Conservation (phyloP, 768 basidiomycete genomes). For the Hemileccinum rubropunctum region DNA sequence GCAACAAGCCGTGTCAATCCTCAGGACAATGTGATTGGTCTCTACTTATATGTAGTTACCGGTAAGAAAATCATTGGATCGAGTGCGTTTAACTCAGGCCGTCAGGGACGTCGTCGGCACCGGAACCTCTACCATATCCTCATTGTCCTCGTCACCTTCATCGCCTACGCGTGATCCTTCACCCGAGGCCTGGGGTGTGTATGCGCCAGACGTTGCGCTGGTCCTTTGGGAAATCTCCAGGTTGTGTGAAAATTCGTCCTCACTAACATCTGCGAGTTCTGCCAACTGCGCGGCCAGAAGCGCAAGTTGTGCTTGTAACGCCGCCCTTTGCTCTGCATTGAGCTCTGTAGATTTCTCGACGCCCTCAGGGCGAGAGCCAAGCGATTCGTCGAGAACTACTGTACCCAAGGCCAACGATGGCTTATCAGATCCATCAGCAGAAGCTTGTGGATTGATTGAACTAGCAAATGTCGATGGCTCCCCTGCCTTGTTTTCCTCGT, state of each 20-base stretch:
- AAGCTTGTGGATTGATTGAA: slow-evolving; percentile 1
- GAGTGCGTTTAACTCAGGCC: slow-evolving; percentile 6
- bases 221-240: slow-evolving; percentile 13
- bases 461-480: slow-evolving; percentile 7
- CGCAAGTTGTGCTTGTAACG: slow-evolving; percentile 70
- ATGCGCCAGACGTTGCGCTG: background rate
- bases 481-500: slow-evolving; percentile 21
- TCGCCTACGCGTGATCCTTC: slow-evolving; percentile 9
- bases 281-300: slow-evolving; percentile 70
- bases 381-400: background rate
- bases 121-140: slow-evolving; percentile 30
- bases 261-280: slow-evolving; percentile 53
- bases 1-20: background rate
- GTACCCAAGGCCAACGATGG: slow-evolving; percentile 3
- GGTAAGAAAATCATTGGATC: background rate
- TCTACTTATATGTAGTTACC: background rate
- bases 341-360: slow-evolving; percentile 23
- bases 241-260: slow-evolving; percentile 30
- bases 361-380: slow-evolving; percentile 5
- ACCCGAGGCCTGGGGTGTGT: background rate
- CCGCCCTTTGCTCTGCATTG: slow-evolving; percentile 52
- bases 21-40: background rate
- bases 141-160: slow-evolving; percentile 15
- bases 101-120: slow-evolving; percentile 19
- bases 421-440: slow-evolving; percentile 2